phyloP scores from a whole-genome alignment of 257 asterid species.

The Solanum phureja region DNA sequence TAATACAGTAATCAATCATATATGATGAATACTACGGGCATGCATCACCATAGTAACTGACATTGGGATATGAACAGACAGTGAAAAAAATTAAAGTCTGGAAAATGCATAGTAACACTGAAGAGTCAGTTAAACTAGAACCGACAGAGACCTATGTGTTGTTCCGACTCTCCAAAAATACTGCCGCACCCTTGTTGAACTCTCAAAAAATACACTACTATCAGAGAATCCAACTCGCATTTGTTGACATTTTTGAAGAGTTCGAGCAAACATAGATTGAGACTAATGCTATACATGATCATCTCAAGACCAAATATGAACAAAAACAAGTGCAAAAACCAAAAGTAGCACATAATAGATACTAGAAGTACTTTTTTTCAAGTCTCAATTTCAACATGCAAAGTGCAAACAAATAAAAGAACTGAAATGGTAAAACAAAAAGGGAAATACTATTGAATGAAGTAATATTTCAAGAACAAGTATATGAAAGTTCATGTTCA shows the following conservation, averaged over 20 bases:
- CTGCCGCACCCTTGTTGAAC: too few relatives aligned
- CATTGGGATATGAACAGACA: slow-evolving; percentile 7
- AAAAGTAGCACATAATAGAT: background rate
- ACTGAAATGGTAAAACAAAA: background rate
- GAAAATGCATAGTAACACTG: background rate
- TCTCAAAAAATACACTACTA: background rate
- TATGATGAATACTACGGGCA: background rate
- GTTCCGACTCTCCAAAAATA: background rate
- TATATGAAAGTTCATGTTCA: background rate
- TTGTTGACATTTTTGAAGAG: background rate
- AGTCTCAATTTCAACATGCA: background rate
- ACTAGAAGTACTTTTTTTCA: background rate
- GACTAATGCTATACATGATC: background rate
- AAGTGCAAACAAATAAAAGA: background rate
- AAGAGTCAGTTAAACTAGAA: background rate
- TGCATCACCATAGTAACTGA: background rate
- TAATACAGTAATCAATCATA: background rate
- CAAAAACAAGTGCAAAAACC: background rate
- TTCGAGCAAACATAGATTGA: background rate
- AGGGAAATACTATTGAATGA: background rate
- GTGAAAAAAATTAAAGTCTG: background rate
- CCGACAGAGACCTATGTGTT: background rate
- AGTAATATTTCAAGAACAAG: background rate
- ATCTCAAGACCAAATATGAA: background rate
- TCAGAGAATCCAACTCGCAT: background rate